Evolutionary conservation across 2,329 filamentous ascomycete species (phyloP).

Genomic region (Teratosphaeriaceae sp.): DNA sequence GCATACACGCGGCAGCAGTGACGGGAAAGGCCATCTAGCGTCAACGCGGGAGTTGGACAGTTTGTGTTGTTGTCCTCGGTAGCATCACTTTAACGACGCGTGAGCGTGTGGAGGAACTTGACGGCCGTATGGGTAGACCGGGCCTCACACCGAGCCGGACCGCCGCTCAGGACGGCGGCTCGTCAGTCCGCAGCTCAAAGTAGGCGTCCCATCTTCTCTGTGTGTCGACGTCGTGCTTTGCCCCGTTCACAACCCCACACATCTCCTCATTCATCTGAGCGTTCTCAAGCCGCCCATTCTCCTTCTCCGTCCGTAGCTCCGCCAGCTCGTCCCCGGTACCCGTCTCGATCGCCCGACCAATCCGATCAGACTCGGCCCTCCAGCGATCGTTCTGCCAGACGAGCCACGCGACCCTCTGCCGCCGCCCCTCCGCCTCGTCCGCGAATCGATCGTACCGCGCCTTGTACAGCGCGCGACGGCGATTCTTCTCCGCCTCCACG

Average conservation of each 20-base stretch:
- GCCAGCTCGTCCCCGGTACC: background rate
- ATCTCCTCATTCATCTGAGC: background rate
- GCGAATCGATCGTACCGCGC: background rate
- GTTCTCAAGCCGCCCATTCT: background rate
- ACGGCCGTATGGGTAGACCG: too few relatives aligned
- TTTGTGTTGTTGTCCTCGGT: too few relatives aligned
- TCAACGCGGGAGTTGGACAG: too few relatives aligned
- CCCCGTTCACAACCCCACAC: background rate
- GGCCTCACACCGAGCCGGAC: too few relatives aligned
- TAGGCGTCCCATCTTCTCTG: slow-evolving; percentile 1
- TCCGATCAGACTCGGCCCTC: background rate
- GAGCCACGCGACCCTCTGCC: background rate
- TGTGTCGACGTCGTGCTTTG: background rate
- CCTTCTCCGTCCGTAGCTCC: background rate
- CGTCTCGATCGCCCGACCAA: background rate
- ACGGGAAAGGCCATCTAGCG: too few relatives aligned
- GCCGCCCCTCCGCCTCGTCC: background rate
- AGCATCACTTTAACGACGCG: too few relatives aligned
- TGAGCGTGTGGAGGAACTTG: too few relatives aligned
- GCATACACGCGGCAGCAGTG: too few relatives aligned
- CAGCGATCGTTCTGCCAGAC: background rate
- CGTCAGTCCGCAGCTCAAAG: background rate
- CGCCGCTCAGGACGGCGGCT: too few relatives aligned
- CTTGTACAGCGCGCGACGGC: background rate
- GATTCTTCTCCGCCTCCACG: background rate